These are phyloP conservation scores for Acorus gramineus DNA, from an alignment of 106 monocot genomes.

Conservation along the genomic window DNA sequence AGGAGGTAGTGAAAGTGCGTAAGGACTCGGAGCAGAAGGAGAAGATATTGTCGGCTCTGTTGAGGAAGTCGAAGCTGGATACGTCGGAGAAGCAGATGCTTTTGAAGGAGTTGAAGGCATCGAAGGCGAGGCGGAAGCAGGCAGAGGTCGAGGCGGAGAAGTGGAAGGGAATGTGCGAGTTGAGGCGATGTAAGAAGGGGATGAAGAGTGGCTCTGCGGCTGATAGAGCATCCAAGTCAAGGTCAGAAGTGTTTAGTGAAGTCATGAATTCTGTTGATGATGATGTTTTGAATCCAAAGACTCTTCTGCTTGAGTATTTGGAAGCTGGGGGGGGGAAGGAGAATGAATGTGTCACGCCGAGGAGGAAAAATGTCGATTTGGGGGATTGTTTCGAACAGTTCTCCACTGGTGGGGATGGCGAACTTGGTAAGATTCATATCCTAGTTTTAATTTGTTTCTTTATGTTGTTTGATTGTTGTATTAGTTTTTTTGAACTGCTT, in stretches of 20 bases:
- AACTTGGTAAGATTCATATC: constrained; percentile 33
- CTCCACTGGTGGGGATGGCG: constrained; percentile 13
- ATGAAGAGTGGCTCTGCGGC: constrained; percentile 1
- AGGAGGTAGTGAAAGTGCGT: constrained; percentile 7
- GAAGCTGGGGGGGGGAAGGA: constrained; percentile 41
- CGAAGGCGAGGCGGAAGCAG: constrained; percentile 69
- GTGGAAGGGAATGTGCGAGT: constrained; percentile 35
- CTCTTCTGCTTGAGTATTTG: constrained; percentile 44
- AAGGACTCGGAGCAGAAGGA: constrained; percentile 76
- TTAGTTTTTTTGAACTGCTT: too few species aligned
- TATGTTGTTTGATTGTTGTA: neutral
- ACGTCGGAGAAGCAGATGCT: constrained; percentile 44
- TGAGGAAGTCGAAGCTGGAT: constrained; percentile 79
- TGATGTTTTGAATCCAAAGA: constrained; percentile 3
- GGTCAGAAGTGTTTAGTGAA: constrained; percentile 3
- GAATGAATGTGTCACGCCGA: constrained; percentile 3
- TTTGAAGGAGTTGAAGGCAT: constrained; percentile 56
- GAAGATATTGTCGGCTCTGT: constrained; percentile 73
- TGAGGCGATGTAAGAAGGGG: constrained; percentile 20
- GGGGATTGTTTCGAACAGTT: constrained; percentile 19
- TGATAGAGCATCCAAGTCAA: constrained; percentile 17
- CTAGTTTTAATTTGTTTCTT: neutral
- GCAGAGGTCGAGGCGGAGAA: constrained; percentile 64
- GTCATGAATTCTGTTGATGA: constrained; percentile 1
- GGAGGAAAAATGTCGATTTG: constrained; percentile 5